Conservation (phyloP, 371 early-diverging fungal genomes). For the Syncephalastrum monosporum region DNA sequence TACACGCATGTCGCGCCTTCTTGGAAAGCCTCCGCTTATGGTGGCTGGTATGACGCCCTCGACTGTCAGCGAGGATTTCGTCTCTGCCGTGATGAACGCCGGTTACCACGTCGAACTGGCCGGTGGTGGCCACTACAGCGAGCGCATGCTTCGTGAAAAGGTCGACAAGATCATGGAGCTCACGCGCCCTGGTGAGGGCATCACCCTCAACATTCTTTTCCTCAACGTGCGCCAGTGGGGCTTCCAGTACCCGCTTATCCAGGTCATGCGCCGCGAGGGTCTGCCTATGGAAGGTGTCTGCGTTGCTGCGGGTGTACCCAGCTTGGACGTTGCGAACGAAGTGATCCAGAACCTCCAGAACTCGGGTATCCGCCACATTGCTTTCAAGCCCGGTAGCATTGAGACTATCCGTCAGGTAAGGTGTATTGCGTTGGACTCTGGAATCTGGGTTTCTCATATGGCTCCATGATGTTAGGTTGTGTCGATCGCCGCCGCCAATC, state of each 20-base stretch:
- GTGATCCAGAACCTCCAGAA: conserved; percentile 73
- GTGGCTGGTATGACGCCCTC: conserved; percentile 92
- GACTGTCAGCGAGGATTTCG: conserved; percentile 76
- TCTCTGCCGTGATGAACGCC: conserved; percentile 88
- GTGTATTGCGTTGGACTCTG: background rate
- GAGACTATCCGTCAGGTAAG: conserved; percentile 77
- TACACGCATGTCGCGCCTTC: conserved; percentile 85
- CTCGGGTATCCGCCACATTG: conserved; percentile 87
- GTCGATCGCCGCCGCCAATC: conserved; percentile 87
- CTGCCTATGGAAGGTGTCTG: conserved; percentile 91
- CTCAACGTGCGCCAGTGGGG: conserved; percentile 95
- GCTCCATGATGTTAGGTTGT: conserved; percentile 50
- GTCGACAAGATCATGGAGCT: conserved; percentile 76
- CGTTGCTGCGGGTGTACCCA: conserved; percentile 94
- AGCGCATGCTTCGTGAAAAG: conserved; percentile 77
- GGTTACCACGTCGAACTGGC: conserved; percentile 95
- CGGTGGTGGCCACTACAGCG: conserved; percentile 95
- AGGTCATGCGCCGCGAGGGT: conserved; percentile 88
- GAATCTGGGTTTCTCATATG: conserved; percentile 2
- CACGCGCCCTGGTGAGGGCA: conserved; percentile 84
- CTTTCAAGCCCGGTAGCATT: conserved; percentile 91
- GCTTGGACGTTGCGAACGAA: conserved; percentile 88
- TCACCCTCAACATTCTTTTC: conserved; percentile 91
- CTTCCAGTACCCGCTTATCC: conserved; percentile 91
- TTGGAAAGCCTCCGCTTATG: conserved; percentile 90